Conservation (phyloP, 805 yeast genomes). For the Priceomyces fermenticarens region DNA sequence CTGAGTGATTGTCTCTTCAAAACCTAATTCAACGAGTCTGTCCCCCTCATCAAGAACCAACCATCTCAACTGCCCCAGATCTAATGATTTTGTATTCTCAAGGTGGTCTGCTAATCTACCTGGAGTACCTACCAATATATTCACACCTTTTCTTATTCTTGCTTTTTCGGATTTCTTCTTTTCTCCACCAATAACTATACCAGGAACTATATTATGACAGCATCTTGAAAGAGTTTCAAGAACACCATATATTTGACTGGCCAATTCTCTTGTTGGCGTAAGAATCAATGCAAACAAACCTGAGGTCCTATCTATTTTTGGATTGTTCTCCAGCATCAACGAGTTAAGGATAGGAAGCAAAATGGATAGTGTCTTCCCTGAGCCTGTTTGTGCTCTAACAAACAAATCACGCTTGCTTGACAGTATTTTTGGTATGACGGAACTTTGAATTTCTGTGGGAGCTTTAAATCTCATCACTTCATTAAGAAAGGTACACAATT, state of each 20-base stretch:
- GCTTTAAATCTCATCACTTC: conserved; percentile 52
- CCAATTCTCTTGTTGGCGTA: conserved; percentile 94
- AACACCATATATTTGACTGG: conserved; percentile 83
- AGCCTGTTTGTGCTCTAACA: conserved; percentile 96
- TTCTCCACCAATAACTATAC: conserved; percentile 97
- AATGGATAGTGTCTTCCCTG: conserved; percentile 93
- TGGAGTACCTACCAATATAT: conserved; percentile 95
- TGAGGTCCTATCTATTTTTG: conserved; percentile 52
- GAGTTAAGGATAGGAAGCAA: conserved; percentile 77
- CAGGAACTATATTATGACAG: conserved; percentile 89
- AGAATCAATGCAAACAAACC: conserved; percentile 88
- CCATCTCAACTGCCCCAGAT: conserved; percentile 73
- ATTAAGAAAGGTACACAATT: conserved; percentile 51
- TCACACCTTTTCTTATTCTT: conserved; percentile 90
- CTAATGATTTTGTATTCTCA: conserved; percentile 78
- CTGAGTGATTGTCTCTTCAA: conserved; percentile 85
- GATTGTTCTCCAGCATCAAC: conserved; percentile 50
- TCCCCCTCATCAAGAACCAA: conserved; percentile 97
- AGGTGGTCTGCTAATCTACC: conserved; percentile 95
- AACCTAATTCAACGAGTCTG: conserved; percentile 90
- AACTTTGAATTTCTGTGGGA: conserved; percentile 87
- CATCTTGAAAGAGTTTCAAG: conserved; percentile 69
- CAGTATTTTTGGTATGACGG: conserved; percentile 61
- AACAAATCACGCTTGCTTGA: conserved; percentile 57
- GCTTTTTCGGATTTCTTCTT: conserved; percentile 97